Percentiles rank a stretch among this genome's conserved stretches.
phyloP scores from a whole-genome alignment of 192 early-diverging fungal species.

The Coemansia sp. region DNA sequence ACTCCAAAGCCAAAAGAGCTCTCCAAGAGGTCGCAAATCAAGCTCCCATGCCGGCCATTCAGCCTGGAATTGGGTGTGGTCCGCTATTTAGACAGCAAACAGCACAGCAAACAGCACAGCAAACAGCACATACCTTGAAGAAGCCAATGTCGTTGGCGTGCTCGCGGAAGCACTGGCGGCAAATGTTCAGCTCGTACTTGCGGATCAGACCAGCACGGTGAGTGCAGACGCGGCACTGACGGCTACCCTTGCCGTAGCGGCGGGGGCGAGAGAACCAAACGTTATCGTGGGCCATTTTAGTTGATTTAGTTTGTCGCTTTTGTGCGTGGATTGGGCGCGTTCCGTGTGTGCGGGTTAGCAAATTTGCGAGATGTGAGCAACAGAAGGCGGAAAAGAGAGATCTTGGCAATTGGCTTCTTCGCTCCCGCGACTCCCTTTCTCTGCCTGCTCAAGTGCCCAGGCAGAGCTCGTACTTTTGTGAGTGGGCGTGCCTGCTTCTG shows the following conservation, averaged over 20 bases:
- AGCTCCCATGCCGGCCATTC: neutral
- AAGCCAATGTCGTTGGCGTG: slow-evolving; percentile 97
- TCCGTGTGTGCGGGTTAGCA: slow-evolving; percentile 11
- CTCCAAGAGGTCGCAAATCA: too few species aligned
- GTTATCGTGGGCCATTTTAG: slow-evolving; percentile 90
- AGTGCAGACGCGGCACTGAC: slow-evolving; percentile 96
- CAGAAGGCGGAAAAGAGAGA: slow-evolving; percentile 26
- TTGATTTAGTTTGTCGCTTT: slow-evolving; percentile 23
- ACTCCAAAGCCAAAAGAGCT: too few species aligned
- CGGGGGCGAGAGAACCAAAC: slow-evolving; percentile 98
- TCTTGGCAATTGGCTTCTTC: slow-evolving; percentile 3
- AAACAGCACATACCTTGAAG: slow-evolving; percentile 89
- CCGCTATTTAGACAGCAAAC: neutral
- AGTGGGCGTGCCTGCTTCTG: too few species aligned
- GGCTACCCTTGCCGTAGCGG: slow-evolving; percentile 96
- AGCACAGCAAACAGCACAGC: too few species aligned
- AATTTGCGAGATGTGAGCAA: neutral
- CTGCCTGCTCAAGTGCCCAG: neutral
- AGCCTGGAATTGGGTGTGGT: neutral
- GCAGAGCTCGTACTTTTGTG: neutral
- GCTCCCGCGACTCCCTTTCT: neutral
- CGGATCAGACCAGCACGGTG: slow-evolving; percentile 99
- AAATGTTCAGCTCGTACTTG: slow-evolving; percentile 98
- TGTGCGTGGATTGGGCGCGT: slow-evolving; percentile 8
- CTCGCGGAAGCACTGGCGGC: slow-evolving; percentile 99